phyloP scores from a whole-genome alignment of 495 filamentous ascomycete species.

The Staphylotrichum tortipilum region DNA sequence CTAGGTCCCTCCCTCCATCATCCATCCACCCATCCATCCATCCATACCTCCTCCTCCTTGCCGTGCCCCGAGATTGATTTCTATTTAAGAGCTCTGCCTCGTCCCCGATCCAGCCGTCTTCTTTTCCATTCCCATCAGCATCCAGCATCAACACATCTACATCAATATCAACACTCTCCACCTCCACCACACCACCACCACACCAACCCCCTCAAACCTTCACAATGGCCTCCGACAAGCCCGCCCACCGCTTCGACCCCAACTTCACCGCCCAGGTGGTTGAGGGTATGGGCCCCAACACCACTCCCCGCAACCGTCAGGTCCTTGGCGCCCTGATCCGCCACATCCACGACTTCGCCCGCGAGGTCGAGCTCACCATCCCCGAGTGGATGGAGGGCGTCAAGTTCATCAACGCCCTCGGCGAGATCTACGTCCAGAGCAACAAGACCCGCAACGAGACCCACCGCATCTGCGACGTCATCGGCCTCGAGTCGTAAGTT shows the following conservation, averaged over 20 bases:
- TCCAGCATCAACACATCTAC: background rate
- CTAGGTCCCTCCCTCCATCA: background rate
- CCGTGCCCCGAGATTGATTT: too few species aligned
- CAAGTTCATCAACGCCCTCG: conserved; percentile 47
- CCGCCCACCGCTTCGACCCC: conserved; percentile 53
- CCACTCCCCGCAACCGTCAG: conserved; percentile 55
- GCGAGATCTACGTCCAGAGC: conserved; percentile 42
- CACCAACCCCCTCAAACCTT: conserved; percentile 8
- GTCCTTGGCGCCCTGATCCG: conserved; percentile 58
- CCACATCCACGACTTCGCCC: conserved; percentile 76
- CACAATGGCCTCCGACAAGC: conserved; percentile 18
- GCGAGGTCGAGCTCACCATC: conserved; percentile 69
- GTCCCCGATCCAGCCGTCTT: background rate
- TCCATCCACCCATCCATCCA: too few species aligned
- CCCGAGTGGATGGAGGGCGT: conserved; percentile 77
- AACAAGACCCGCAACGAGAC: conserved; percentile 64
- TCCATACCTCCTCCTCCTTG: too few species aligned
- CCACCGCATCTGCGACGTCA: conserved; percentile 68
- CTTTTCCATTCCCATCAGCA: background rate
- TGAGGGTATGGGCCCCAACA: conserved; percentile 67
- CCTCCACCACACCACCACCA: background rate
- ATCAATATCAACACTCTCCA: background rate
- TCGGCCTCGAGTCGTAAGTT: conserved; percentile 71
- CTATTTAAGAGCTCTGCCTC: conserved; percentile 10
- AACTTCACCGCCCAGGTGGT: conserved; percentile 69